Percentiles rank a stretch among this genome's conserved stretches.
phyloP scores from a whole-genome alignment of 805 yeast genomes.

The Metschnikowia continentalis region DNA sequence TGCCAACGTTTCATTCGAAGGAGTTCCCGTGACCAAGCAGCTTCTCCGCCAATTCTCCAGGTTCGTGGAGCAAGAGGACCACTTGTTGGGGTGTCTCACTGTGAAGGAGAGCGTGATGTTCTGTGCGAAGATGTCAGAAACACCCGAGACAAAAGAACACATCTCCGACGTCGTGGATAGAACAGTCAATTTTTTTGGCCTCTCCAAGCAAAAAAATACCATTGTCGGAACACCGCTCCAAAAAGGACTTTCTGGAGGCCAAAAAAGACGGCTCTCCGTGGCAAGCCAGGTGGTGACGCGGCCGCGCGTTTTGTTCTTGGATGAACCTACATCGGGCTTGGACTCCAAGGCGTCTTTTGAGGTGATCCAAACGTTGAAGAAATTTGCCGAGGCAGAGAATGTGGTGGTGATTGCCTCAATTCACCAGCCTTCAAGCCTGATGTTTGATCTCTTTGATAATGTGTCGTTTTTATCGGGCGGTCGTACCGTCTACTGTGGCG shows the following conservation, averaged over 20 bases:
- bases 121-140: slow-evolving; percentile 66
- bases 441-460: slow-evolving; percentile 61
- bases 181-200: slow-evolving; percentile 59
- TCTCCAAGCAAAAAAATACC: slow-evolving; percentile 59
- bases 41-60: slow-evolving; percentile 18
- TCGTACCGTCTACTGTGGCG: slow-evolving; percentile 41
- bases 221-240: slow-evolving; percentile 47
- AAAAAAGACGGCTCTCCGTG: slow-evolving; percentile 69
- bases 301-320: slow-evolving; percentile 72
- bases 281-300: slow-evolving; percentile 74
- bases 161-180: slow-evolving; percentile 46
- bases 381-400: slow-evolving; percentile 43
- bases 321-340: slow-evolving; percentile 85
- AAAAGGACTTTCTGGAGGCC: slow-evolving; percentile 80
- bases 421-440: slow-evolving; percentile 82
- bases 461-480: slow-evolving; percentile 67
- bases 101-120: slow-evolving; percentile 64
- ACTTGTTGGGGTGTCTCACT: slow-evolving; percentile 64
- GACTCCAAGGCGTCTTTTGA: slow-evolving; percentile 73
- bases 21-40: slow-evolving; percentile 6
- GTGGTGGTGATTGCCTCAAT: slow-evolving; percentile 71
- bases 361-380: slow-evolving; percentile 56
- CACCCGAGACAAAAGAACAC: slow-evolving; percentile 42
- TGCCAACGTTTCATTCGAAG: slow-evolving; percentile 38
- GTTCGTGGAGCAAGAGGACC: slow-evolving; percentile 73